Percentiles rank a stretch among this genome's conserved stretches.
These are phyloP conservation scores for Pholiota molesta DNA, from an alignment of 768 basidiomycete species.

Conservation along the genomic window DNA sequence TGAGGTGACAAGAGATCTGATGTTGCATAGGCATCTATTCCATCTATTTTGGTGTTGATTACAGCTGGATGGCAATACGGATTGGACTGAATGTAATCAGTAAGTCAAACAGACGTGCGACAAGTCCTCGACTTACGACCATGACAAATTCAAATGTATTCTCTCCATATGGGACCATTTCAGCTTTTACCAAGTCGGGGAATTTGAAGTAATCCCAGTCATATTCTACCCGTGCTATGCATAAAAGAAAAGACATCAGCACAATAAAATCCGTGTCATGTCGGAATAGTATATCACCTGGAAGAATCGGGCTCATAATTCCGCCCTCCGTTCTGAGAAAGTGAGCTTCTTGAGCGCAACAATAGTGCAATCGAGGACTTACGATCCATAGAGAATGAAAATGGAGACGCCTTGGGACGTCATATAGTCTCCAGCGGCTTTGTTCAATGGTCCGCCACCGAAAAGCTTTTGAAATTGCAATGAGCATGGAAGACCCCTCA, in stretches of 20 bases:
- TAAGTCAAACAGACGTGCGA: not conserved
- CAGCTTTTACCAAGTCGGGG: not conserved
- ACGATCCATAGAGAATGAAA: conserved; percentile 11
- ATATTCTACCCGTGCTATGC: not conserved
- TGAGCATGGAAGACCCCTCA: too few relatives aligned
- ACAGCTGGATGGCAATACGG: conserved; percentile 5
- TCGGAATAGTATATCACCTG: not conserved
- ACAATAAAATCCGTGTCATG: not conserved
- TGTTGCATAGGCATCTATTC: conserved; percentile 8
- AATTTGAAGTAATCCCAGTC: conserved; percentile 16
- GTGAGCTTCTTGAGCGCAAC: too few relatives aligned
- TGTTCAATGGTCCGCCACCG: conserved; percentile 15
- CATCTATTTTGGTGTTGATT: conserved; percentile 5
- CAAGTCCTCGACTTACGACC: not conserved
- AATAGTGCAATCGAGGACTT: not conserved
- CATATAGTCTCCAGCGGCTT: conserved; percentile 9
- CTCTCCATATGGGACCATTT: conserved; percentile 7
- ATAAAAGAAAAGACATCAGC: not conserved
- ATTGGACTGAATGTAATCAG: not conserved
- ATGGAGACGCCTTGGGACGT: conserved; percentile 11
- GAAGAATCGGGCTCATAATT: conserved; percentile 5
- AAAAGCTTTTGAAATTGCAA: not conserved
- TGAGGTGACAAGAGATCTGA: conserved; percentile 11
- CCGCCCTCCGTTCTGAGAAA: conserved; percentile 8
- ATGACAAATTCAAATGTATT: conserved; percentile 10